phyloP scores from a whole-genome alignment of 495 filamentous ascomycete species.

The Monascus purpureus region DNA sequence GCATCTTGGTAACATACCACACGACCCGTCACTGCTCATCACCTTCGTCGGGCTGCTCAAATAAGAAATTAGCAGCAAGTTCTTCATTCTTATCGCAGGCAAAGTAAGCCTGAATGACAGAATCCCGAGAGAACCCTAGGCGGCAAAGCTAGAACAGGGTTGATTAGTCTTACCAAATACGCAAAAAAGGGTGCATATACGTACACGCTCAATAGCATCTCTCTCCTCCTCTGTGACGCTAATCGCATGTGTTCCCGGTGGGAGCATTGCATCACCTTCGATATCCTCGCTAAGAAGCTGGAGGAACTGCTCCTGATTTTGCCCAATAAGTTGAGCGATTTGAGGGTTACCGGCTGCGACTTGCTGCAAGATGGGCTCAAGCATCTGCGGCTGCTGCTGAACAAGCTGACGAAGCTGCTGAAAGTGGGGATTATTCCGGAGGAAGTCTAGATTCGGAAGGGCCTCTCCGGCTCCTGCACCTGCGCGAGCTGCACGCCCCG shows the following conservation, averaged over 20 bases:
- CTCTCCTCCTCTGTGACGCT: slow-evolving; percentile 89
- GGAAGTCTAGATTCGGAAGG: slow-evolving; percentile 75
- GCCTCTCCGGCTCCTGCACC: slow-evolving; percentile 41
- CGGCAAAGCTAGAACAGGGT: slow-evolving; percentile 52
- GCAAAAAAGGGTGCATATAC: slow-evolving; percentile 15
- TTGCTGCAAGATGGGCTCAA: slow-evolving; percentile 93
- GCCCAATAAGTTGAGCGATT: slow-evolving; percentile 76
- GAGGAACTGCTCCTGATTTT: slow-evolving; percentile 86
- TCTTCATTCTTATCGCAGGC: slow-evolving; percentile 99
- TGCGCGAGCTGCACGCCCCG: slow-evolving; percentile 33
- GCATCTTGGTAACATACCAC: not conserved
- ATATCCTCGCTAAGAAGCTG: slow-evolving; percentile 71
- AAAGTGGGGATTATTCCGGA: slow-evolving; percentile 94
- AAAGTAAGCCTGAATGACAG: slow-evolving; percentile 96
- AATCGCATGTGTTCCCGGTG: slow-evolving; percentile 81
- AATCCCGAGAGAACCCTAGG: slow-evolving; percentile 82
- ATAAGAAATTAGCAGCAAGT: slow-evolving; percentile 91
- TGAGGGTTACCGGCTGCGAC: slow-evolving; percentile 93
- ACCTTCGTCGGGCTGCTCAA: slow-evolving; percentile 88
- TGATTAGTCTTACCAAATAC: not conserved
- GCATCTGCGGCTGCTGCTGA: slow-evolving; percentile 93
- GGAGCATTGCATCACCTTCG: slow-evolving; percentile 58
- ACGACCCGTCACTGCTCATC: slow-evolving; percentile 48
- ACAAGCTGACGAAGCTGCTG: slow-evolving; percentile 95
- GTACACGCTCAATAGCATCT: slow-evolving; percentile 89